Conservation (phyloP, 176 grass and related monocot genomes). For the Eremochloa ophiuroides region DNA sequence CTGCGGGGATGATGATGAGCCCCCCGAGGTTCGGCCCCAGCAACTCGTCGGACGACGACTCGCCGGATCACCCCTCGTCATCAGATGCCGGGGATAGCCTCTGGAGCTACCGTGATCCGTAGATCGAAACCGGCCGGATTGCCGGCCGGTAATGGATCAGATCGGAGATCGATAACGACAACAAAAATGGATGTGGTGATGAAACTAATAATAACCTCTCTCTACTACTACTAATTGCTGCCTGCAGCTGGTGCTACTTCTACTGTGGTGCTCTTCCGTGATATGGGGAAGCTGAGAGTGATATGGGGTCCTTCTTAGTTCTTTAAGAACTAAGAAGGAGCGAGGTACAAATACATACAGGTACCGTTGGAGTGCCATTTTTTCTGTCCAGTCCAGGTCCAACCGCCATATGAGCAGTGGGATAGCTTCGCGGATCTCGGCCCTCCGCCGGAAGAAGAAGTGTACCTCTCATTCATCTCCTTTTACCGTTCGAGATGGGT, state of each 20-base stretch:
- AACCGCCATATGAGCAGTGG: not conserved
- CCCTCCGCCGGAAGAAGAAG: constrained; percentile 16
- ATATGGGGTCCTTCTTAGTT: too few species aligned
- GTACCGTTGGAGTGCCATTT: not conserved
- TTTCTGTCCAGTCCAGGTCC: not conserved
- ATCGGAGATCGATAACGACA: not conserved
- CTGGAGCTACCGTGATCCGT: constrained; percentile 72
- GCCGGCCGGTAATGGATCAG: not conserved
- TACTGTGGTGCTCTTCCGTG: too few species aligned
- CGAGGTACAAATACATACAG: not conserved
- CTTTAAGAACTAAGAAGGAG: not conserved
- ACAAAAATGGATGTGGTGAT: not conserved
- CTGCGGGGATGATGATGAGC: constrained; percentile 95
- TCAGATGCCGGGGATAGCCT: constrained; percentile 49
- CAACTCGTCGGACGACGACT: constrained; percentile 49
- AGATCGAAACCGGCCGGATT: constrained; percentile 1
- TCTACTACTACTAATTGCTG: not conserved
- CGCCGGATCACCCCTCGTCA: constrained; percentile 23
- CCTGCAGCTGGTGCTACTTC: not conserved
- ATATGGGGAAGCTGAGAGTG: constrained; percentile 22
- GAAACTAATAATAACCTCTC: not conserved
- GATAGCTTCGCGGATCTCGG: not conserved
- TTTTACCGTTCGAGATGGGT: not conserved
- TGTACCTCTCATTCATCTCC: not conserved
- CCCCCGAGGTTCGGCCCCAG: constrained; percentile 68